Evolutionary conservation across 106 monocot species (phyloP).

Genomic region (Triglochin maritima): DNA sequence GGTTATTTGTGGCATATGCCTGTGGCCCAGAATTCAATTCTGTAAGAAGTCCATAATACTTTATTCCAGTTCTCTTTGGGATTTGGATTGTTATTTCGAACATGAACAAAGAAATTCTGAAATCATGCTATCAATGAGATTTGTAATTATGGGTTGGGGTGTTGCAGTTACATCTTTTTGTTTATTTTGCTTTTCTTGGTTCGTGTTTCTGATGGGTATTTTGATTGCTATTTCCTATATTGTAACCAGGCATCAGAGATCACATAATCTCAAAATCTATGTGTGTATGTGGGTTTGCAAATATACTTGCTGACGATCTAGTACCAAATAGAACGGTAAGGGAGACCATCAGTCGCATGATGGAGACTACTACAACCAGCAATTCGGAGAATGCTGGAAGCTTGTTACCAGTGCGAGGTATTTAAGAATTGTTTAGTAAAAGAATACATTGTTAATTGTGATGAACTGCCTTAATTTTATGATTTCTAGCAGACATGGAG

Average conservation of each 20-base stretch:
- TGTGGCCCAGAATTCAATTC: too few species aligned
- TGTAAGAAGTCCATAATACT: too few species aligned
- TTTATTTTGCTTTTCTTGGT: too few species aligned
- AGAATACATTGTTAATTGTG: background rate
- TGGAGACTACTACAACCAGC: conserved; percentile 69
- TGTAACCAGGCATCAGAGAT: conserved; percentile 69
- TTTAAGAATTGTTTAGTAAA: background rate
- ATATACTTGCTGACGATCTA: conserved; percentile 92
- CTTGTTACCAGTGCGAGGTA: conserved; percentile 66
- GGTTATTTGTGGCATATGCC: too few species aligned
- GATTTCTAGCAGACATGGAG: conserved; percentile 47
- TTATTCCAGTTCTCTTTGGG: too few species aligned
- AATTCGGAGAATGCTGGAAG: conserved; percentile 94
- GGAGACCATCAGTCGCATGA: conserved; percentile 75
- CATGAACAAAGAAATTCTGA: too few species aligned
- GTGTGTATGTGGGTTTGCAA: conserved; percentile 83
- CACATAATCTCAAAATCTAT: conserved; percentile 71
- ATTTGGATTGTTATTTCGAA: too few species aligned
- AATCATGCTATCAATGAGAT: too few species aligned
- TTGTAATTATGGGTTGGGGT: too few species aligned
- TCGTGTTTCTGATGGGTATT: too few species aligned
- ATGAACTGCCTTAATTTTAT: background rate
- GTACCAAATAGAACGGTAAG: conserved; percentile 91
- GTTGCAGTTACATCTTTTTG: too few species aligned
- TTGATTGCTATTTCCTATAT: background rate